phyloP scores from a whole-genome alignment of 2,329 filamentous ascomycete genomes.

The Didymella pomorum region DNA sequence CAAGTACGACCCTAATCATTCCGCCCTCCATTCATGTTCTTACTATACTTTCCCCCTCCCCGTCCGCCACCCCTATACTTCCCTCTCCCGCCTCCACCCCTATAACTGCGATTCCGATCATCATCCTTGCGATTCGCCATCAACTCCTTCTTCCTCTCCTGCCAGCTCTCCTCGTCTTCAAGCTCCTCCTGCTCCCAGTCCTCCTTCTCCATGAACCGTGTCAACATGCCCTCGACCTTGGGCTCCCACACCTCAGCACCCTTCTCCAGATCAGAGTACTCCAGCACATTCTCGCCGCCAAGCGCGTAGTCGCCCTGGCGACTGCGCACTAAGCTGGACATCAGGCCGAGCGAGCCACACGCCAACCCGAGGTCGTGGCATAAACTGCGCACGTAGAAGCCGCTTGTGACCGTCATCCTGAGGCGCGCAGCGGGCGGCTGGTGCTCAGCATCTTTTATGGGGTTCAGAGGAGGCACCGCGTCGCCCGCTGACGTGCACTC shows the following conservation, averaged over 20 bases:
- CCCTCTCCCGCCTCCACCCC: conserved; percentile 28
- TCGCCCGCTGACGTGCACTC: not conserved
- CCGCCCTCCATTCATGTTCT: conserved; percentile 30
- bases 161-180: conserved; percentile 40
- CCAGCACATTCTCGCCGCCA: conserved; percentile 72
- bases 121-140: conserved; percentile 32
- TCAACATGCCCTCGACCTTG: conserved; percentile 68
- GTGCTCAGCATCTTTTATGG: not conserved
- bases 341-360: conserved; percentile 81
- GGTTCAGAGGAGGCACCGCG: not conserved
- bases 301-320: conserved; percentile 83
- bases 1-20: too few relatives aligned
- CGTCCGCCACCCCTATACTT: conserved; percentile 17
- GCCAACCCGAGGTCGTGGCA: conserved; percentile 90
- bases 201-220: conserved; percentile 59
- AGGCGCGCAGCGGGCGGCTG: conserved; percentile 76
- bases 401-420: conserved; percentile 90
- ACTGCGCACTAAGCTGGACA: conserved; percentile 82
- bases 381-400: conserved; percentile 95
- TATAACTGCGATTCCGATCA: conserved; percentile 32
- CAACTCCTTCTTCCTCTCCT: conserved; percentile 55
- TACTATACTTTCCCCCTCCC: conserved; percentile 16
- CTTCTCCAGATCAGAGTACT: conserved; percentile 77
- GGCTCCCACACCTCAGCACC: conserved; percentile 86
- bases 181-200: conserved; percentile 43